Conservation (phyloP, 441 rosid species). For the Adansonia madagascariensis region DNA sequence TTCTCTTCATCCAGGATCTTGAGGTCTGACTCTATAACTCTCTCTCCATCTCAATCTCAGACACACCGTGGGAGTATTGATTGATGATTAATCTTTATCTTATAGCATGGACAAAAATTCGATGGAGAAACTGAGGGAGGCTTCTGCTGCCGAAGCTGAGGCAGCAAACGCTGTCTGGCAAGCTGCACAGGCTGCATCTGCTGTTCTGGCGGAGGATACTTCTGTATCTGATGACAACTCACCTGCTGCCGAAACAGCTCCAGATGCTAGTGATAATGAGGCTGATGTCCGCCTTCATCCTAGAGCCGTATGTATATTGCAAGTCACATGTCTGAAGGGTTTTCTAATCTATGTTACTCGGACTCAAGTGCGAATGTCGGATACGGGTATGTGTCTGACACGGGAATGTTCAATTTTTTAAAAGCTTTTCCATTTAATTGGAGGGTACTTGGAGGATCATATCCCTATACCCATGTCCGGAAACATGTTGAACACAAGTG, state of each 20-base stretch:
- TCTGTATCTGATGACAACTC: constrained; percentile 77
- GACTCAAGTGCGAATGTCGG: too few species aligned
- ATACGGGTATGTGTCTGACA: too few species aligned
- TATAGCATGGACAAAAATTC: constrained; percentile 77
- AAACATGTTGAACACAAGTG: too few species aligned
- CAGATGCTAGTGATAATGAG: constrained; percentile 74
- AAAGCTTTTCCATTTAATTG: too few species aligned
- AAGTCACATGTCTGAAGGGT: constrained; percentile 25
- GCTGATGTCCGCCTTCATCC: constrained; percentile 96
- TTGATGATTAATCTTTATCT: constrained; percentile 24
- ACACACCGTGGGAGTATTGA: constrained; percentile 3
- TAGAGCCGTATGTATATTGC: constrained; percentile 80
- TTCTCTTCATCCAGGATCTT: constrained; percentile 48
- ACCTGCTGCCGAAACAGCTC: constrained; percentile 62
- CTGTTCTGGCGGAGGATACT: constrained; percentile 66
- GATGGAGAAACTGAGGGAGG: constrained; percentile 91
- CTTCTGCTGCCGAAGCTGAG: constrained; percentile 99
- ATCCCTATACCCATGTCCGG: too few species aligned
- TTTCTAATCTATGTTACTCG: constrained; percentile 1
- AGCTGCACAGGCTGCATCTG: constrained; percentile 81
- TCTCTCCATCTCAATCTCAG: neutral
- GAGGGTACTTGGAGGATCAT: too few species aligned
- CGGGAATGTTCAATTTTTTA: too few species aligned
- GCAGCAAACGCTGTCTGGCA: constrained; percentile 95
- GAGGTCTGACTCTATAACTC: constrained; percentile 54